Evolutionary conservation across 768 basidiomycete species (phyloP), one percentile per base, ranked within the genome.

Genomic region (Tylopilus vinaceipallidus): DNA sequence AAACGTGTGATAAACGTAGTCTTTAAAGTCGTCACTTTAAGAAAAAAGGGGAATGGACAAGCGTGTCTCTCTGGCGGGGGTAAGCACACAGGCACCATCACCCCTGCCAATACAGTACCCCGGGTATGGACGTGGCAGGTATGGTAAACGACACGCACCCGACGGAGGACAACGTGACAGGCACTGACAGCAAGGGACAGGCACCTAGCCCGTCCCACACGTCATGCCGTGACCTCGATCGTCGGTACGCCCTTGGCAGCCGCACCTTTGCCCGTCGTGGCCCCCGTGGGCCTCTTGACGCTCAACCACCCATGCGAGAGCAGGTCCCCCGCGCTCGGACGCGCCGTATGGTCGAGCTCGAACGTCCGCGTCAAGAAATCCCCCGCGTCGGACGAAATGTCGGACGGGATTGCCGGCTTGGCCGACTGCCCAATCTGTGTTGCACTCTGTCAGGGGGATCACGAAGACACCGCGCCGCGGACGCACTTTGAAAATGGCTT

Each of bases 401-500:
- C 95, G 1, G 86, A 82, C 1, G 97, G 97, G 47, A 91, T 91
- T 2, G 85, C 74, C 0, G 97, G 95, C 62, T 86, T 85, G 11
- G 88, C 87, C 12, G 84, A 88, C 14, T 91, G 90, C 6, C 95
- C 95, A 62, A 99, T 98, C 92, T 98, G 56, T 12, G 24, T 57
- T n/a, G n/a, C n/a, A n/a, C n/a, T n/a, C n/a, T n/a, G n/a, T n/a
- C n/a, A n/a, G 38, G n/a, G 19, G 36, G 17, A 14, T 23, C 4
- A 4, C 20, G 8, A 39, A 20, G 9, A 14, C 20, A 16, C 13
- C 22, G 23, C 16, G 38, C 38, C 23, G 11, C 2, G 27, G 27
- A 29, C 27, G 27, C 6, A 91, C 95, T 77, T 93, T 91, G 78
- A 97, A 99, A 55, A 99, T 97, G 35, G 95, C 97, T 71, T 98